A percentile compares a stretch with the other conserved stretches of the same genome.
These are phyloP conservation scores for Podospora didyma DNA, from an alignment of 495 filamentous ascomycete species.

Conservation along the genomic window DNA sequence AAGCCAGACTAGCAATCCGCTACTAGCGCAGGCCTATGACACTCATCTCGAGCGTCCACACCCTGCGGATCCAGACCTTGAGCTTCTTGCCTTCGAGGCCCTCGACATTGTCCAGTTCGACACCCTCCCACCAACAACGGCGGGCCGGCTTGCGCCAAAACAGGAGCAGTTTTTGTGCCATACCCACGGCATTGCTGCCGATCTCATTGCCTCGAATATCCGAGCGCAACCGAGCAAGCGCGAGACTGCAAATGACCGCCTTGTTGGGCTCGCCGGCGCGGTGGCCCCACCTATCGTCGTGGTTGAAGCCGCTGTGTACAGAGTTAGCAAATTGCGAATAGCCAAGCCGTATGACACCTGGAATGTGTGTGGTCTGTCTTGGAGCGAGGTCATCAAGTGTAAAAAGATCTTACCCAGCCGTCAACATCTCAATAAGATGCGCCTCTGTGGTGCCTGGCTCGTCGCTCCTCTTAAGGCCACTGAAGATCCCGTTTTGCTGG, in stretches of 20 bases:
- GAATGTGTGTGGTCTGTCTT: too few relatives aligned
- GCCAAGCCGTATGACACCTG: too few relatives aligned
- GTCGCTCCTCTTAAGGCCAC: slow-evolving; percentile 87
- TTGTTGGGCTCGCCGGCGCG: slow-evolving; percentile 95
- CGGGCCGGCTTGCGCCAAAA: slow-evolving; percentile 98
- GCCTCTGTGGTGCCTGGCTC: slow-evolving; percentile 96
- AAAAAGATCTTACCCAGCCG: slow-evolving; percentile 70
- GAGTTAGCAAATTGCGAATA: too few relatives aligned
- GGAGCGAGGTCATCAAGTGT: too few relatives aligned
- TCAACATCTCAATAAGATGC: slow-evolving; percentile 99
- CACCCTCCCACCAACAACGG: slow-evolving; percentile 98
- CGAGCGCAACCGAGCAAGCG: slow-evolving; percentile 85
- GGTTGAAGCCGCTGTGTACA: slow-evolving; percentile 78
- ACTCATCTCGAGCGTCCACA: slow-evolving; percentile 99
- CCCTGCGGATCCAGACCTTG: slow-evolving; percentile 96
- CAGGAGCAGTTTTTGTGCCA: slow-evolving; percentile 96
- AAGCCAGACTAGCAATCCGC: not conserved
- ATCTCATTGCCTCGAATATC: slow-evolving; percentile 80
- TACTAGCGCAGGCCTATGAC: slow-evolving; percentile 78
- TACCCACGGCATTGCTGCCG: slow-evolving; percentile 79
- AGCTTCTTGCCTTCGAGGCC: slow-evolving; percentile 79
- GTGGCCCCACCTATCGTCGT: slow-evolving; percentile 93
- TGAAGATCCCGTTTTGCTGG: slow-evolving; percentile 93
- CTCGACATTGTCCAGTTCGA: slow-evolving; percentile 86
- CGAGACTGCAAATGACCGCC: slow-evolving; percentile 95